A percentile compares a stretch with the other conserved stretches of the same genome.
Evolutionary conservation across 2,329 filamentous ascomycete species (phyloP).

Genomic region (Sporothrix curviconia): DNA sequence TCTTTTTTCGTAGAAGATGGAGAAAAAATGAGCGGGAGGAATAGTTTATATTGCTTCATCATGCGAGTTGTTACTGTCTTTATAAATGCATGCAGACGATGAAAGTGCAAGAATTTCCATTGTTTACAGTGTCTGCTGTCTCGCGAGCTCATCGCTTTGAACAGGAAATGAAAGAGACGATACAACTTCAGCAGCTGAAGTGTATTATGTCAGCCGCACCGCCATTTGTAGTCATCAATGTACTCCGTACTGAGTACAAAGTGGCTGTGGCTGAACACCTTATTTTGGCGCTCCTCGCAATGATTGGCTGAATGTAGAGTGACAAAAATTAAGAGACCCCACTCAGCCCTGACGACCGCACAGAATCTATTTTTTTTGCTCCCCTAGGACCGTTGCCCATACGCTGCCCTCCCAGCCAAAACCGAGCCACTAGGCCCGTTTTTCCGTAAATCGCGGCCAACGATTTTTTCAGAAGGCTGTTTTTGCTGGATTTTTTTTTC

Average conservation of each 20-base stretch:
- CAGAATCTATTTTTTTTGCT: constrained; percentile 18
- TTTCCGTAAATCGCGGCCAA: neutral
- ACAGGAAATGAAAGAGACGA: too few species aligned
- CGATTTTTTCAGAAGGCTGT: neutral
- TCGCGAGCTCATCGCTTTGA: too few species aligned
- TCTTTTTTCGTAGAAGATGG: neutral
- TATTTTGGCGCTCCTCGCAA: too few species aligned
- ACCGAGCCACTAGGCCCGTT: neutral
- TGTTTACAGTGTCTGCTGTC: too few species aligned
- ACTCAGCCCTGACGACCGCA: constrained; percentile 20
- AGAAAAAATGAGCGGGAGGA: neutral
- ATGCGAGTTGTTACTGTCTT: constrained; percentile 2
- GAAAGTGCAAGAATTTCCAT: too few species aligned
- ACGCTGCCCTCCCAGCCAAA: neutral
- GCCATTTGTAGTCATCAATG: neutral
- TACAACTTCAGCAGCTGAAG: too few species aligned
- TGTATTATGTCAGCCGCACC: neutral
- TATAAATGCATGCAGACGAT: neutral
- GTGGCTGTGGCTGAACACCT: too few species aligned
- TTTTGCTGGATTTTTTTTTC: constrained; percentile 6
- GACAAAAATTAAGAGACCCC: constrained; percentile 10
- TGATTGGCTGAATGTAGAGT: neutral
- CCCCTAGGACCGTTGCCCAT: neutral
- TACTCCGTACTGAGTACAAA: too few species aligned
- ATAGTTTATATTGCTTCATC: constrained; percentile 7